Conservation (phyloP, 2,329 filamentous ascomycete species). For the Escovopsis weberi region DNA sequence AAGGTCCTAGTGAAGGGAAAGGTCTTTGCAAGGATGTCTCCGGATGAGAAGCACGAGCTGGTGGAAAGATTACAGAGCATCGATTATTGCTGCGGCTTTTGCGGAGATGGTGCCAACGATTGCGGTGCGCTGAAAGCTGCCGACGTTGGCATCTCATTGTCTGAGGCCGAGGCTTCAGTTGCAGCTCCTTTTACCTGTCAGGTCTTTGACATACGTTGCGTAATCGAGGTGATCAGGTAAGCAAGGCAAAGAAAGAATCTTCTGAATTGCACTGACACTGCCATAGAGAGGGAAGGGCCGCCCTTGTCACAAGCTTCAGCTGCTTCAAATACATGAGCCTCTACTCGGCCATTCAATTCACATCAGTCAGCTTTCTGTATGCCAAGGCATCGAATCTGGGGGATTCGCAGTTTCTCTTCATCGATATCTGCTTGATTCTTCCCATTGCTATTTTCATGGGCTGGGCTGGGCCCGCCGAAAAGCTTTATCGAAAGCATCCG, state of each 20-base stretch:
- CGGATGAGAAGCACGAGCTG: slow-evolving; percentile 94
- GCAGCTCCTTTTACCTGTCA: slow-evolving; percentile 96
- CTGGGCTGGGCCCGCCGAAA: slow-evolving; percentile 75
- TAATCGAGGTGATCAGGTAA: slow-evolving; percentile 76
- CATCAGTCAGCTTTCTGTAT: slow-evolving; percentile 91
- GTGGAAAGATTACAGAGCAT: slow-evolving; percentile 95
- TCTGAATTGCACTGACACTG: slow-evolving; percentile 9
- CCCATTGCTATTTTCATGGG: slow-evolving; percentile 99
- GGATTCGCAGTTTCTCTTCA: slow-evolving; percentile 96
- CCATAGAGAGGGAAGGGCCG: slow-evolving; percentile 70
- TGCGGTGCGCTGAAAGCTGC: slow-evolving; percentile 94
- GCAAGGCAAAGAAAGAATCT: slow-evolving; percentile 5
- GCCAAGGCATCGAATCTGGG: slow-evolving; percentile 86
- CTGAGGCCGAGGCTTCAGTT: slow-evolving; percentile 92
- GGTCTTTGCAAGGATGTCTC: slow-evolving; percentile 96
- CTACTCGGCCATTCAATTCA: slow-evolving; percentile 99
- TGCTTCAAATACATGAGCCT: slow-evolving; percentile 99
- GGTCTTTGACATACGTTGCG: slow-evolving; percentile 91
- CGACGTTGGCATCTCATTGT: slow-evolving; percentile 92
- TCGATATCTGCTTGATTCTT: slow-evolving; percentile 81
- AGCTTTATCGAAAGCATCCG: slow-evolving; percentile 69
- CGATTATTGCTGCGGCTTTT: slow-evolving; percentile 91
- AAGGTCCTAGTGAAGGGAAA: slow-evolving; percentile 74
- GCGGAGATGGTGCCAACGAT: slow-evolving; percentile 93
- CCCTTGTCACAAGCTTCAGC: slow-evolving; percentile 95